Evolutionary conservation across 202 grass and related monocot genomes (phyloP), one percentile per base, ranked within the genome.

Genomic region (Schoenoplectus triqueter): DNA sequence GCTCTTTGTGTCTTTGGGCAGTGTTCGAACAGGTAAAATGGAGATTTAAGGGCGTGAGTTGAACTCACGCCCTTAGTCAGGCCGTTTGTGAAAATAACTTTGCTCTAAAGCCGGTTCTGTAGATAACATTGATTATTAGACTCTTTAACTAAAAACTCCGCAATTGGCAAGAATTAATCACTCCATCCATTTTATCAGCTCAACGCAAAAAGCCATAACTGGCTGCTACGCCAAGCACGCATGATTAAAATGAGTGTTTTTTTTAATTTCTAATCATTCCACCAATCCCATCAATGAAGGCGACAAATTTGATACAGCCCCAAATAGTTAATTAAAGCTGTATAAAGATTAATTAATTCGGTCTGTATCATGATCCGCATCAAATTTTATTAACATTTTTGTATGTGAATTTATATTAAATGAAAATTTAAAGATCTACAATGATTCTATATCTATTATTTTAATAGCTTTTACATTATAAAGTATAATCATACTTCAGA

Each of bases 161-260:
- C 46, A 72, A 72, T 10, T 10, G n/a, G 69, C 69, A 71, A 71
- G 68, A 48, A 71, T 71, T 44, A 57, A 57, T 77, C 51, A 77
- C 50, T 55, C 51, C 1, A 57, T 31, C 10, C 11, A 5, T 77
- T 77, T 52, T 77, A 4, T 57, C 54, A 41, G 73, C 73, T 40
- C 73, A 77, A 69, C 31, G 11, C 4, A 22, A 77, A 77, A 77
- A 76, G 21, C 39, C 55, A 73, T 20, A 74, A 84, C 7, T 72
- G 60, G 20, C 70, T 85, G 57, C 72, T 85, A 85, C 55, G 83
- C 70, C 66, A 73, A 73, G 70, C 50, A 41, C 4, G 10, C 51
- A 85, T 85, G 70, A 76, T 82, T 66, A 21, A 49, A 8, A 9
- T 15, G 2, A 46, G 68, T 19, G 45, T 19, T 44, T 5, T 47